Conservation (phyloP, 306 rosid species). For the Vigna radiata region DNA sequence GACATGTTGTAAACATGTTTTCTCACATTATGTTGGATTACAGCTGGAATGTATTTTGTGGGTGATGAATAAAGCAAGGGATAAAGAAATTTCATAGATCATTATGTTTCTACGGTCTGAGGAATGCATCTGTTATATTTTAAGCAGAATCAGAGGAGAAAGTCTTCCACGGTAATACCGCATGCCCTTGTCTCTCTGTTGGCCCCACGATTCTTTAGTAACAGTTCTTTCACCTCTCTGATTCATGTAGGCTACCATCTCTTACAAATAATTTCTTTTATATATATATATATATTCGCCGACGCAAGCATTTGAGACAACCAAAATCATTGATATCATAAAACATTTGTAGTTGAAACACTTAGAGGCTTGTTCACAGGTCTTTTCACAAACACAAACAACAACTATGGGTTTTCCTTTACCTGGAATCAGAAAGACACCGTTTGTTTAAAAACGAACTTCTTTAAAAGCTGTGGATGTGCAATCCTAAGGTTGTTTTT, state of each 20-base stretch:
- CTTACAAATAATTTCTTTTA: not conserved
- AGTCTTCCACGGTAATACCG: too few species aligned
- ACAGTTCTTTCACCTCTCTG: not conserved
- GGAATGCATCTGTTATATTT: too few species aligned
- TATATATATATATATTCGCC: not conserved
- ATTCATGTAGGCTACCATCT: not conserved
- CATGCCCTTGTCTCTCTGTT: not conserved
- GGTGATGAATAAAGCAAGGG: not conserved
- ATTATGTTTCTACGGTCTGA: not conserved
- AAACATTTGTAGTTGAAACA: too few species aligned
- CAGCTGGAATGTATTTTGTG: not conserved
- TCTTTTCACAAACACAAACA: too few species aligned
- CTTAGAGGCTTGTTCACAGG: too few species aligned
- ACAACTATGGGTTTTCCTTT: too few species aligned
- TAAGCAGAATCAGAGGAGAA: too few species aligned
- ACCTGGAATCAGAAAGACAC: too few species aligned
- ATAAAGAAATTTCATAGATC: not conserved
- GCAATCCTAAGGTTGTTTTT: too few species aligned
- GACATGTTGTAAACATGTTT: constrained; percentile 36
- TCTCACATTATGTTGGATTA: not conserved
- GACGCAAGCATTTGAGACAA: not conserved
- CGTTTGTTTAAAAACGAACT: too few species aligned
- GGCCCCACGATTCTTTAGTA: not conserved
- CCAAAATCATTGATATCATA: too few species aligned
- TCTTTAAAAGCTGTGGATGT: too few species aligned